These are phyloP conservation scores for Solanum dulcamara DNA, from an alignment of 257 asterid genomes.

Conservation along the genomic window DNA sequence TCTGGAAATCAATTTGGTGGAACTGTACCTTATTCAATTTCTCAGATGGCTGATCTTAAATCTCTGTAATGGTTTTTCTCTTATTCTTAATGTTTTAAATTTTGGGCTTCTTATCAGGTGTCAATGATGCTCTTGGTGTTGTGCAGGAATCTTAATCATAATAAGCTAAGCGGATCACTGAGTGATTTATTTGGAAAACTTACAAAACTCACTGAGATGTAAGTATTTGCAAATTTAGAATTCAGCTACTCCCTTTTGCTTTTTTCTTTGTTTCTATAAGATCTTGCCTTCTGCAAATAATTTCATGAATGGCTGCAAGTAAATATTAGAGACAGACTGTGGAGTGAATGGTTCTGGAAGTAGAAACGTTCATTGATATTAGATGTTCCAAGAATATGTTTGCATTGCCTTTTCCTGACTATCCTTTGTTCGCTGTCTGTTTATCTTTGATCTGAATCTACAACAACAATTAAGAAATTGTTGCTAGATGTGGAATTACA, in stretches of 20 bases:
- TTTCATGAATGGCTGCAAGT: background rate
- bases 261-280: background rate
- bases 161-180: constrained; percentile 47
- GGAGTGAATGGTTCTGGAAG: background rate
- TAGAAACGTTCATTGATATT: background rate
- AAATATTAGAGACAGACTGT: background rate
- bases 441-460: background rate
- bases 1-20: constrained; percentile 31
- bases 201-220: constrained; percentile 33
- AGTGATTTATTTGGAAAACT: constrained; percentile 38
- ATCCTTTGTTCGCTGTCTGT: background rate
- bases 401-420: background rate
- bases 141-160: constrained; percentile 34
- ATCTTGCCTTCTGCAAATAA: background rate
- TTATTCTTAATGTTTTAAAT: background rate
- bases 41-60: constrained; percentile 33
- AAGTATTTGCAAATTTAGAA: constrained; percentile 7
- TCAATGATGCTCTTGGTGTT: background rate
- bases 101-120: background rate
- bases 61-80: constrained; percentile 14
- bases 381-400: background rate
- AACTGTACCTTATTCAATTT: constrained; percentile 41
- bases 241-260: background rate
- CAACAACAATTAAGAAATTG: background rate
- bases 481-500: background rate